Conservation (phyloP, 2,329 filamentous ascomycete species). For the Leptographium flavum region DNA sequence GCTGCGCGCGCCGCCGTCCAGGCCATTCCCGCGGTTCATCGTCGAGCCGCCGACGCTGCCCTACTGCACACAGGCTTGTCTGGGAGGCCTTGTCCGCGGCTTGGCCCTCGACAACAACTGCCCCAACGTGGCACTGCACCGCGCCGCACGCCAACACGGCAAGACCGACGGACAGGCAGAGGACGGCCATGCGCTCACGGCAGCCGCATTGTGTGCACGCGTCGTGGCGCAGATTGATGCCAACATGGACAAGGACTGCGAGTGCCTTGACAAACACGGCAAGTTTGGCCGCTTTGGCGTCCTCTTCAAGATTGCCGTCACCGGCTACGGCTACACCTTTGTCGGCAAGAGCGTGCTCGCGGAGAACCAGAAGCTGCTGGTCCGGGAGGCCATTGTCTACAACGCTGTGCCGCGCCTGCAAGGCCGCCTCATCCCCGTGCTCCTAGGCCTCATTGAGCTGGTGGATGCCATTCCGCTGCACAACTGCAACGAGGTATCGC, state of each 20-base stretch:
- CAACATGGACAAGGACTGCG: constrained; percentile 1
- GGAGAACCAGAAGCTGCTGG: background rate
- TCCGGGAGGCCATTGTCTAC: constrained; percentile 3
- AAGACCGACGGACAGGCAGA: background rate
- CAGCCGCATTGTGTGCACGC: background rate
- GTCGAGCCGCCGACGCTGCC: background rate
- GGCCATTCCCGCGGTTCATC: background rate
- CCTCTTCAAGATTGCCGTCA: constrained; percentile 8
- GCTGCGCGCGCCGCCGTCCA: background rate
- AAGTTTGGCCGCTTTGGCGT: background rate
- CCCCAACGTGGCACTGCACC: constrained; percentile 1
- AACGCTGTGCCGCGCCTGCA: constrained; percentile 1
- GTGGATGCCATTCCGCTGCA: background rate
- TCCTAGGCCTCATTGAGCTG: constrained; percentile 6
- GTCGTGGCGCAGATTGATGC: background rate
- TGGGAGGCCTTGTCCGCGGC: background rate
- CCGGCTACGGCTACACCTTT: constrained; percentile 9
- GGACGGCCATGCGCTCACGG: background rate
- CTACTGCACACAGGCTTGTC: constrained; percentile 1
- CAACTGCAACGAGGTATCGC: background rate
- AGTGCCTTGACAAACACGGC: background rate
- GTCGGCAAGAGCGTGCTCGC: constrained; percentile 5
- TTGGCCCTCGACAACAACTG: background rate
- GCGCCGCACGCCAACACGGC: background rate
- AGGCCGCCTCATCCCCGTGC: constrained; percentile 7